Evolutionary conservation across 495 filamentous ascomycete genomes (phyloP), one percentile per base, ranked within the genome.

Genomic region (Physcia stellaris): DNA sequence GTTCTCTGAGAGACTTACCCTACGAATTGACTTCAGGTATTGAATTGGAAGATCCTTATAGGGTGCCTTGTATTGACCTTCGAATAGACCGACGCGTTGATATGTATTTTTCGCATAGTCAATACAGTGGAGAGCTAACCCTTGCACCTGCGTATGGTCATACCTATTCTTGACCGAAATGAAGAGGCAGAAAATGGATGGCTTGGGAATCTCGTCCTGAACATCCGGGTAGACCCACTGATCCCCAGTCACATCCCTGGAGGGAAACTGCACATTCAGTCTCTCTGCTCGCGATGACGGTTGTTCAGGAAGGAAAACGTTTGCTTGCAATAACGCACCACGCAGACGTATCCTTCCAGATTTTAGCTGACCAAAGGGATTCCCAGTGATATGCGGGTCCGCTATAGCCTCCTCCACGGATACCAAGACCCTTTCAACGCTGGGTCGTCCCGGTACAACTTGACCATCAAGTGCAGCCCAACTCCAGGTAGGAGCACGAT

Each of bases 401-500:
- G n/a, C n/a, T n/a, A n/a, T n/a, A n/a, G n/a, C n/a, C n/a, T n/a
- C n/a, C n/a, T n/a, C n/a, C n/a, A n/a, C n/a, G n/a, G n/a, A n/a
- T n/a, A n/a, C n/a, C n/a, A n/a, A n/a, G n/a, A n/a, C n/a, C n/a
- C n/a, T n/a, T n/a, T n/a, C n/a, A n/a, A n/a, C n/a, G n/a, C n/a
- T n/a, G n/a, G n/a, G n/a, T n/a, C n/a, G n/a, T n/a, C n/a, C n/a
- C n/a, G n/a, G n/a, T n/a, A n/a, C n/a, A n/a, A n/a, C n/a, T n/a
- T n/a, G n/a, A n/a, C 37, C 37, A 6, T 3, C 9, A 18, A 0
- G 4, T 3, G 37, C 23, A 31, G 37, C 37, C 37, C 37, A 39
- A 15, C 24, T 29, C 37, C 37, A 39, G 11, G 37, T 31, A 5
- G 37, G 24, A 9, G 37, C 37, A 28, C 35, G 35, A 28, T 38